Evolutionary conservation across 78 protist species (phyloP).

Genomic region (Dictyostelium firmibasis): DNA sequence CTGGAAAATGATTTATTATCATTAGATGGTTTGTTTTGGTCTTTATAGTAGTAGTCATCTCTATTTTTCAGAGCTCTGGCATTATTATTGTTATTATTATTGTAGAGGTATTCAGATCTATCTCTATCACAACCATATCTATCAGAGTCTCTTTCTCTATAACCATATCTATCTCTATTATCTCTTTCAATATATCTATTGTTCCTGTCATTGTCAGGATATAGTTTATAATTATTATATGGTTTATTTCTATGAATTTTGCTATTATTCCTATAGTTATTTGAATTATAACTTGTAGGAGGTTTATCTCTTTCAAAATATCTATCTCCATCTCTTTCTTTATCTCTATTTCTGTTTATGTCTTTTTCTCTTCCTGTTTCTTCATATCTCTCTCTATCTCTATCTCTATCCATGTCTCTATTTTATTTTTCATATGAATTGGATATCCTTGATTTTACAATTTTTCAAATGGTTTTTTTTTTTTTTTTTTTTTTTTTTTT

Average conservation of each 20-base stretch:
- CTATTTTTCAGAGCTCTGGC: neutral
- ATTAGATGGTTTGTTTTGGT: neutral
- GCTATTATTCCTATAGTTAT: neutral
- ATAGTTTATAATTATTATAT: neutral
- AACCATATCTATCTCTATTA: neutral
- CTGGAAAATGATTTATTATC: neutral
- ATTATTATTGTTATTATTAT: neutral
- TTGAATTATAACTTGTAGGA: neutral
- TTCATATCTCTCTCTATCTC: neutral
- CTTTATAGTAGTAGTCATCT: neutral
- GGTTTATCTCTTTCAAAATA: neutral
- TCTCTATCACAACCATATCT: neutral
- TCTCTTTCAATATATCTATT: neutral
- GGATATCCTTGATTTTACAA: neutral
- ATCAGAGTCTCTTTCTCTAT: neutral
- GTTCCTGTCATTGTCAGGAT: too few species aligned
- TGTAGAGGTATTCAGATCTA: neutral
- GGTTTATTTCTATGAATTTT: neutral
- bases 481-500: neutral
- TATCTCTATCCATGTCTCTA: neutral
- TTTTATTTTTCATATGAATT: neutral
- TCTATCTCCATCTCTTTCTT: neutral
- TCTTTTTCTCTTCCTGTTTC: neutral
- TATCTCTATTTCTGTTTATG: neutral
- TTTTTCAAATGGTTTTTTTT: neutral